Evolutionary conservation across 2,329 filamentous ascomycete genomes (phyloP).

Genomic region (Nakataea oryzae): DNA sequence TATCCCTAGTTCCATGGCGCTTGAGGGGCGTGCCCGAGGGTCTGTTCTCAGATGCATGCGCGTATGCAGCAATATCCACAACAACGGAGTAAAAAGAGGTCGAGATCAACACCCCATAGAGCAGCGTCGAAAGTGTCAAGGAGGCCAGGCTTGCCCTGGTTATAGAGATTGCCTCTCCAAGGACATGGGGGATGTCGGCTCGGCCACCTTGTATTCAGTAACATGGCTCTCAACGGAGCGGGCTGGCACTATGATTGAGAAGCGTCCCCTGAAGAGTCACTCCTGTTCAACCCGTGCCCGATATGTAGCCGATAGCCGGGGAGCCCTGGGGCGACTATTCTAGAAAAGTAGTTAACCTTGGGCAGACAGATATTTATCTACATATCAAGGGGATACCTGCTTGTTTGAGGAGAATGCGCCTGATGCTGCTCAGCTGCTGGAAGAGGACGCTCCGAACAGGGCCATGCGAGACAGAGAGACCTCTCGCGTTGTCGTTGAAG

Average conservation of each 20-base stretch:
- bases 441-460: too few relatives aligned
- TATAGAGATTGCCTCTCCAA: constrained; percentile 52
- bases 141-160: constrained; percentile 48
- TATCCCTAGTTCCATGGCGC: constrained; percentile 4
- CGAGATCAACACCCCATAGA: constrained; percentile 55
- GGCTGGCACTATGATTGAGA: constrained; percentile 50
- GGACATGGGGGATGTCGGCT: constrained; percentile 36
- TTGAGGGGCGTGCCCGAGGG: constrained; percentile 28
- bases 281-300: constrained; percentile 44
- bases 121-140: constrained; percentile 57
- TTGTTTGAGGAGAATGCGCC: too few relatives aligned
- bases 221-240: constrained; percentile 36
- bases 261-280: constrained; percentile 52
- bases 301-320: constrained; percentile 42
- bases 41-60: constrained; percentile 57
- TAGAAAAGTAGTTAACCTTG: neutral
- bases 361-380: too few relatives aligned
- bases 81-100: constrained; percentile 45
- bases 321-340: neutral
- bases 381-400: too few relatives aligned
- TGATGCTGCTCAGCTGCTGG: too few relatives aligned
- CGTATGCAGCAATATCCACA: constrained; percentile 42
- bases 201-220: constrained; percentile 25
- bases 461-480: too few relatives aligned
- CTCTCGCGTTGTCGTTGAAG: too few relatives aligned